phyloP scores from a whole-genome alignment of 345 rosid genomes.

The Citrus australasica region DNA sequence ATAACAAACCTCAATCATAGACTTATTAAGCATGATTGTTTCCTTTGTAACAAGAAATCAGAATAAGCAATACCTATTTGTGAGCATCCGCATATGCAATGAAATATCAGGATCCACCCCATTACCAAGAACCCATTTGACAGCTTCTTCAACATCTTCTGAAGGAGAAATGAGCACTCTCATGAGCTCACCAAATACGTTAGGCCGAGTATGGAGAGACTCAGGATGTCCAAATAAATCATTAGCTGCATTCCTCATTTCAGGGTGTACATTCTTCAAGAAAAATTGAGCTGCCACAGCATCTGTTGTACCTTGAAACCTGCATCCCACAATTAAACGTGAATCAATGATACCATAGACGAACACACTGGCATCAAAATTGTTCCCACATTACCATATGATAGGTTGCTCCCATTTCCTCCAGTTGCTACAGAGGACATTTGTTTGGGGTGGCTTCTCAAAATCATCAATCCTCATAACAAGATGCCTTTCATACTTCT shows the following conservation, averaged over 20 bases:
- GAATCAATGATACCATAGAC: constrained; percentile 2
- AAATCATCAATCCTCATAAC: constrained; percentile 92
- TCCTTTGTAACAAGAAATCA: not conserved
- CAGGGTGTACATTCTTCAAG: constrained; percentile 76
- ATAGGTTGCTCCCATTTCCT: constrained; percentile 82
- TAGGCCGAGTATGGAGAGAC: constrained; percentile 49
- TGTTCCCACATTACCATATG: constrained; percentile 58
- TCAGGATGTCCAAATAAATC: constrained; percentile 71
- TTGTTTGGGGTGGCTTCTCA: constrained; percentile 72
- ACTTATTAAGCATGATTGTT: not conserved
- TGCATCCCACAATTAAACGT: constrained; percentile 26
- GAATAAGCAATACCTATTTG: constrained; percentile 53
- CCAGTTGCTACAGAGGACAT: constrained; percentile 91
- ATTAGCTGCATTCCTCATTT: constrained; percentile 72
- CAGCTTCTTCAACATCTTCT: constrained; percentile 68
- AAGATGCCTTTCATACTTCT: constrained; percentile 58
- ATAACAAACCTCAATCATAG: not conserved
- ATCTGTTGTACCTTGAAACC: constrained; percentile 97
- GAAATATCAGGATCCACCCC: constrained; percentile 77
- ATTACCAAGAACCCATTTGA: constrained; percentile 63
- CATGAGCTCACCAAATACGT: constrained; percentile 95
- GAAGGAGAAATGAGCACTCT: constrained; percentile 78
- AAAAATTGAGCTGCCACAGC: constrained; percentile 94
- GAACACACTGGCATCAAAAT: not conserved
- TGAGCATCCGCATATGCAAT: constrained; percentile 90